Evolutionary conservation across 192 early-diverging fungal species (phyloP).

Genomic region (Phycomyces nitens): DNA sequence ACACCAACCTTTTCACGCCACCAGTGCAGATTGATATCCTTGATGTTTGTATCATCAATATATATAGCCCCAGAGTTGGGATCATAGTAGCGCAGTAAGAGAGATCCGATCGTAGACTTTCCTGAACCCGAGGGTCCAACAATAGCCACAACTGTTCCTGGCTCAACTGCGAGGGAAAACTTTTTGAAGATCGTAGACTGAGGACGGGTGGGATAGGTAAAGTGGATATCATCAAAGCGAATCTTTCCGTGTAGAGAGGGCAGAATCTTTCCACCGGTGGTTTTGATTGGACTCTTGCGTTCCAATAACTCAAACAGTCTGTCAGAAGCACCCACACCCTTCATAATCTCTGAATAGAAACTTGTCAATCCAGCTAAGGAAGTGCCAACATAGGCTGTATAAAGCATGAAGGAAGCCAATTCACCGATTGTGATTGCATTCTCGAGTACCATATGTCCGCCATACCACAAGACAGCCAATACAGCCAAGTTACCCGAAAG

Average conservation of each 20-base stretch:
- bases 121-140: slow-evolving; percentile 60
- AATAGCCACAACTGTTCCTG: slow-evolving; percentile 52
- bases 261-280: slow-evolving; percentile 15
- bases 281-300: slow-evolving; percentile 32
- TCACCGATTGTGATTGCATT: slow-evolving; percentile 61
- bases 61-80: slow-evolving; percentile 51
- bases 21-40: slow-evolving; percentile 48
- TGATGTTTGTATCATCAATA: slow-evolving; percentile 58
- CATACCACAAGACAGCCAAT: slow-evolving; percentile 60
- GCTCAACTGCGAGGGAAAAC: slow-evolving; percentile 49
- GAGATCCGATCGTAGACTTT: slow-evolving; percentile 60
- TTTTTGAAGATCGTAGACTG: slow-evolving; percentile 49
- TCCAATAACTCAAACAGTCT: slow-evolving; percentile 60
- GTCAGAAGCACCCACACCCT: slow-evolving; percentile 59
- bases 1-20: slow-evolving; percentile 62
- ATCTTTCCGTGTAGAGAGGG: slow-evolving; percentile 42
- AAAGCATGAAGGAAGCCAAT: slow-evolving; percentile 63
- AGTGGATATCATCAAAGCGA: slow-evolving; percentile 54
- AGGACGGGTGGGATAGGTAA: slow-evolving; percentile 66
- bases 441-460: slow-evolving; percentile 61
- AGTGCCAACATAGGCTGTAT: slow-evolving; percentile 64
- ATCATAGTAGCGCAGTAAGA: slow-evolving; percentile 75
- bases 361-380: slow-evolving; percentile 52
- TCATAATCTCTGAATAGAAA: slow-evolving; percentile 73
- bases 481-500: slow-evolving; percentile 61